Evolutionary conservation across 1,139 yeast genomes (phyloP).

Genomic region (Suhomyces bokatorum): DNA sequence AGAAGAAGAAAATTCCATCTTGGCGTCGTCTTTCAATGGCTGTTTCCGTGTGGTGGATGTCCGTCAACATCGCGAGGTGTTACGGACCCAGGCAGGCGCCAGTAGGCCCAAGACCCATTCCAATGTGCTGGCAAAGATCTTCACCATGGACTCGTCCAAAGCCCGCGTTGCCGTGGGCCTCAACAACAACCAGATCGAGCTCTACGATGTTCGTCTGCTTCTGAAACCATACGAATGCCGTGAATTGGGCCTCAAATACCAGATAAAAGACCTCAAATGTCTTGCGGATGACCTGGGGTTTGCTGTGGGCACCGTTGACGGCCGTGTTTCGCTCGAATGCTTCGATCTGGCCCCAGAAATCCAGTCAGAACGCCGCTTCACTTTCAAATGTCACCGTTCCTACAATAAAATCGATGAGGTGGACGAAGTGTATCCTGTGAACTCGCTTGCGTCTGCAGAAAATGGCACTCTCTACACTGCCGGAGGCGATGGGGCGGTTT

Average conservation of each 20-base stretch:
- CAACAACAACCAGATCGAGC: slow-evolving; percentile 53
- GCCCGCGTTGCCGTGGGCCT: slow-evolving; percentile 56
- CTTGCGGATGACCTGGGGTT: slow-evolving; percentile 66
- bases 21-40: slow-evolving; percentile 60
- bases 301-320: slow-evolving; percentile 82
- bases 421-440: slow-evolving; percentile 77
- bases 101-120: not conserved
- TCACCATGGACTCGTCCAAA: slow-evolving; percentile 60
- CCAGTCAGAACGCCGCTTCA: slow-evolving; percentile 56
- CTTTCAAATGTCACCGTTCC: slow-evolving; percentile 79
- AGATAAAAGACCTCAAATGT: slow-evolving; percentile 60
- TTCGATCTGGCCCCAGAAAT: slow-evolving; percentile 52
- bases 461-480: slow-evolving; percentile 58
- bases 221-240: slow-evolving; percentile 50
- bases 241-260: slow-evolving; percentile 74
- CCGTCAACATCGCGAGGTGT: slow-evolving; percentile 21
- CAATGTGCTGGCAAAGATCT: slow-evolving; percentile 45
- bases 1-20: slow-evolving; percentile 30
- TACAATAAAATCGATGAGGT: slow-evolving; percentile 42
- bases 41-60: slow-evolving; percentile 40
- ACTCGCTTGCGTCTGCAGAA: slow-evolving; percentile 59
- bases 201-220: slow-evolving; percentile 57
- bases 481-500: slow-evolving; percentile 76
- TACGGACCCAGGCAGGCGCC: slow-evolving; percentile 6
- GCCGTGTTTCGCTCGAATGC: slow-evolving; percentile 80